A percentile compares a stretch with the other conserved stretches of the same genome.
These are phyloP conservation scores for Glarea lozoyensis DNA, from an alignment of 495 filamentous ascomycete species.

Conservation along the genomic window DNA sequence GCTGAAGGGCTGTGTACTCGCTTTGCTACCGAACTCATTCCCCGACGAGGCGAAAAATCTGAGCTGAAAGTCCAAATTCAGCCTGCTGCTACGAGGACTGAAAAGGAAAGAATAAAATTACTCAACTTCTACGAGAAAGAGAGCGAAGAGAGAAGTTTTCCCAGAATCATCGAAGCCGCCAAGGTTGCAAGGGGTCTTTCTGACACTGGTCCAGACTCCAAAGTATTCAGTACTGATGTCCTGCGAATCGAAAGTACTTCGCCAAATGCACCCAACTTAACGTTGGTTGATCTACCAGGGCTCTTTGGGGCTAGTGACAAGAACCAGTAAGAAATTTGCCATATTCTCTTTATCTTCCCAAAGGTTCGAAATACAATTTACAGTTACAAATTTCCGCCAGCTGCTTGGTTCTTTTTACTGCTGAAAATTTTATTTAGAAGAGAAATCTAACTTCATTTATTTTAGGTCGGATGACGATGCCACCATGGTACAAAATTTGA, in stretches of 20 bases:
- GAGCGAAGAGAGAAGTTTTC: conserved; percentile 26
- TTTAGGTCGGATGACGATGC: conserved; percentile 35
- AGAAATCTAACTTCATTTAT: no score
- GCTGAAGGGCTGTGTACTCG: conserved; percentile 57
- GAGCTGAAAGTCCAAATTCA: conserved; percentile 2
- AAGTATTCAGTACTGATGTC: conserved; percentile 47
- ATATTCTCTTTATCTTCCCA: no score
- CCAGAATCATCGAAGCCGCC: conserved; percentile 37
- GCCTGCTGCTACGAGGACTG: background rate
- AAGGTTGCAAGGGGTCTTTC: conserved; percentile 38
- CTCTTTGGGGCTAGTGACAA: conserved; percentile 39
- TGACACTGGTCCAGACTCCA: conserved; percentile 2
- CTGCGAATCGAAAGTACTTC: conserved; percentile 54
- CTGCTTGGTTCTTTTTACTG: no score
- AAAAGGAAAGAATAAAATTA: background rate
- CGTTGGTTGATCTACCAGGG: conserved; percentile 56
- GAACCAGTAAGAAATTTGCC: no score
- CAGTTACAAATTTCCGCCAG: no score
- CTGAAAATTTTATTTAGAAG: no score
- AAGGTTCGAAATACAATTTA: no score
- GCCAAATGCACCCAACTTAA: conserved; percentile 48
- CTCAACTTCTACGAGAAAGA: conserved; percentile 4
- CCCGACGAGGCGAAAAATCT: conserved; percentile 2
- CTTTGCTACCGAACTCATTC: conserved; percentile 50
- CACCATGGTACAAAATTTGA: conserved; percentile 38